Base-by-base conservation (phyloP, 768 basidiomycete species). In the Suillus placidus region DNA sequence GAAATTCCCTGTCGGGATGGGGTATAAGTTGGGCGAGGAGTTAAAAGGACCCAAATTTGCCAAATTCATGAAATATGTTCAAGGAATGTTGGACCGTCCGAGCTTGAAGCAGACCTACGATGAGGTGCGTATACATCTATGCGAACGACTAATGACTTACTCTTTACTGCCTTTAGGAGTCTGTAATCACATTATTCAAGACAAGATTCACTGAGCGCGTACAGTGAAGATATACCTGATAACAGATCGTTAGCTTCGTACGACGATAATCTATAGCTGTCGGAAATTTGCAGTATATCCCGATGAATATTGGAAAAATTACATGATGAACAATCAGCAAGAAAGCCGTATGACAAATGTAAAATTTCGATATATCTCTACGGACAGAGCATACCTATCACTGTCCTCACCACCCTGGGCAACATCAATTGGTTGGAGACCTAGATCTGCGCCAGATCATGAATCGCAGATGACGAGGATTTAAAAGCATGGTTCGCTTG, bases 391-490 rank as follows among this genome's bases (percentile, higher is more conserved):
- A 35, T 45, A 10, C 3, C 9, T 20, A 86, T 86, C 65, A 18
- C 3, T 38, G 4, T 18, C 16, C 86, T 87, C 88, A 57, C 87
- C 88, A 30, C 93, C 93, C 88, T 97, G 93, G 0, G 89, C 93
- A 62, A 97, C 94, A 30, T 92, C 89, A 66, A 98, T 85, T 8
- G 88, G 81, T 45, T 93, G 90, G 54, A 97, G 74, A 55, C 86
- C 84, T 74, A 97, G 89, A 72, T 97, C 96, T 42, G 93, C 94
- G 6, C 93, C 94, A 32, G 91, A 81, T 74, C 95, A 97, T 62
- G 91, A 91, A 73, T 97, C 95, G 68, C 94, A 96, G 66, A 98
- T 95, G 63, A 96, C 89, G 71, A 96, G 47, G 97, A 76, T 78
- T 93, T 94, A 64, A 97, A 82, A 13, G 83, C 77, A 72, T 97